A percentile compares a stretch with the other conserved stretches of the same genome.
Evolutionary conservation across 441 rosid species (phyloP).

Genomic region (Erodium chrysanthum): DNA sequence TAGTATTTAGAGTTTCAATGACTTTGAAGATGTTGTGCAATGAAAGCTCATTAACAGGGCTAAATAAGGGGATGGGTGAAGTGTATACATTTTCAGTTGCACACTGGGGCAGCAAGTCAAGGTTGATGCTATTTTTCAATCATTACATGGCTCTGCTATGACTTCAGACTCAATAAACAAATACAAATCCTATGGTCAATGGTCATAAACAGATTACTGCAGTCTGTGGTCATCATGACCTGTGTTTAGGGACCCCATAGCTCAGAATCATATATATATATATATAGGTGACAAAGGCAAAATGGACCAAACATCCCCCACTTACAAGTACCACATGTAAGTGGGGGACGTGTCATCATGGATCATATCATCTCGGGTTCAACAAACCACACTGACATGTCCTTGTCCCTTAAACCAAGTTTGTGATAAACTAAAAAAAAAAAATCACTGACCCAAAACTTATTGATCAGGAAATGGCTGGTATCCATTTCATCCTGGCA

Average conservation of each 20-base stretch:
- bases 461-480: no score
- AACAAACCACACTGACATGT: neutral
- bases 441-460: no score
- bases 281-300: no score
- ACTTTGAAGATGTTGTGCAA: neutral
- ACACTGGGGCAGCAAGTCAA: neutral
- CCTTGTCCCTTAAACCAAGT: neutral
- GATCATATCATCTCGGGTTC: neutral
- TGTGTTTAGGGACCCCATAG: no score
- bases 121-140: neutral
- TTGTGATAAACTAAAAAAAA: neutral
- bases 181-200: neutral
- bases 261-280: no score
- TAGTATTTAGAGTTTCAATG: conserved; percentile 1
- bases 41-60: neutral
- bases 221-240: no score
- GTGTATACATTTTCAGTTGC: neutral
- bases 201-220: no score
- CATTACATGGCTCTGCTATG: neutral
- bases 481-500: neutral
- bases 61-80: neutral
- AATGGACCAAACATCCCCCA: no score
- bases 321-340: neutral
- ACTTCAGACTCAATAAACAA: neutral
- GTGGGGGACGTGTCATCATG: neutral